Conservation (phyloP, 2,329 filamentous ascomycete genomes). For the Colletotrichum lentis region DNA sequence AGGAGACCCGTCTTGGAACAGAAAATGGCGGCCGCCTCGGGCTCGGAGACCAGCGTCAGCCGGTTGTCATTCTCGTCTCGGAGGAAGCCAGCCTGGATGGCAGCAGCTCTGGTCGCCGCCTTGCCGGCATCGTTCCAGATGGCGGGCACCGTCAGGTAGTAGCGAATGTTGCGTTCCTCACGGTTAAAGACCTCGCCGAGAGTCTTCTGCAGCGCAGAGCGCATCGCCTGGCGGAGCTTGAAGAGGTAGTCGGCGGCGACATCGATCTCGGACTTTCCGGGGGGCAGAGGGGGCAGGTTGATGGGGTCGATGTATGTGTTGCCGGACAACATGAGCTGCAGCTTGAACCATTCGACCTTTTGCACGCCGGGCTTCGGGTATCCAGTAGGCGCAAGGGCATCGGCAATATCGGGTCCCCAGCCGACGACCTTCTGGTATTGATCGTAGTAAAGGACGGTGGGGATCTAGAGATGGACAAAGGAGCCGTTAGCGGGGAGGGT, state of each 20-base stretch:
- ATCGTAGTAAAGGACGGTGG: slow-evolving; percentile 99
- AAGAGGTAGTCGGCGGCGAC: slow-evolving; percentile 99
- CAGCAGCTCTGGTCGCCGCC: slow-evolving; percentile 92
- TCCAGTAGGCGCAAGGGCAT: slow-evolving; percentile 93
- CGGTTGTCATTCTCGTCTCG: slow-evolving; percentile 98
- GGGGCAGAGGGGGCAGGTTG: slow-evolving; percentile 95
- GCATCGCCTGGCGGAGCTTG: slow-evolving; percentile 96
- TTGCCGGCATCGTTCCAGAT: slow-evolving; percentile 99
- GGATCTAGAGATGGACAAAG: slow-evolving; percentile 70
- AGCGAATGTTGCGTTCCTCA: slow-evolving; percentile 97
- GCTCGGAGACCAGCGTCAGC: slow-evolving; percentile 92
- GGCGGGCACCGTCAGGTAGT: slow-evolving; percentile 97
- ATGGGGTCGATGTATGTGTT: slow-evolving; percentile 99
- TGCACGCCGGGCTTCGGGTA: slow-evolving; percentile 98
- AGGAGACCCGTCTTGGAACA: slow-evolving; percentile 96
- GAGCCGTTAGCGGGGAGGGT: slow-evolving; percentile 1
- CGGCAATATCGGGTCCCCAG: slow-evolving; percentile 97
- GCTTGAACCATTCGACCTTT: slow-evolving; percentile 99
- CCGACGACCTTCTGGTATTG: slow-evolving; percentile 99
- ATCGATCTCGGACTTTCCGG: slow-evolving; percentile 98
- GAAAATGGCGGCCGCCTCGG: slow-evolving; percentile 96
- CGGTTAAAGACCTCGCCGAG: slow-evolving; percentile 97
- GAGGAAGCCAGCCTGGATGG: slow-evolving; percentile 95
- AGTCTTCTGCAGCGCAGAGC: slow-evolving; percentile 93
- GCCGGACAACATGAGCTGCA: slow-evolving; percentile 97